phyloP scores from a whole-genome alignment of 495 filamentous ascomycete genomes.

The Friedmanniomyces endolithicus region DNA sequence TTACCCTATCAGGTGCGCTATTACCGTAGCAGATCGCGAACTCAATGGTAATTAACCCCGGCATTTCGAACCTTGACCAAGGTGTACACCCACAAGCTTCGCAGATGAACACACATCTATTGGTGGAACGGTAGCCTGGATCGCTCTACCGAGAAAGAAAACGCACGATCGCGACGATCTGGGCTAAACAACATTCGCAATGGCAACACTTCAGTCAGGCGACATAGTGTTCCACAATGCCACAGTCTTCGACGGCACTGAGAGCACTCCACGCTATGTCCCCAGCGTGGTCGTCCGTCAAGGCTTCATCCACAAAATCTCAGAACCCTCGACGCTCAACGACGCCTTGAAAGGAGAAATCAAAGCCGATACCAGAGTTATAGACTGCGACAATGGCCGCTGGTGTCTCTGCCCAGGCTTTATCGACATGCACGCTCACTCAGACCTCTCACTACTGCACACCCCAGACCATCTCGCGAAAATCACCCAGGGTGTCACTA shows the following conservation, averaged over 20 bases:
- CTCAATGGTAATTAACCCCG: too few relatives aligned
- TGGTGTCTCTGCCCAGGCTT: slow-evolving; percentile 12
- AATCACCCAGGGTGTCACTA: slow-evolving; percentile 12
- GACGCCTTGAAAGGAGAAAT: neutral
- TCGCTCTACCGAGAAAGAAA: too few relatives aligned
- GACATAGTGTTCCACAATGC: slow-evolving; percentile 3
- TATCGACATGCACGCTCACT: slow-evolving; percentile 19
- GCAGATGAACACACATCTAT: too few relatives aligned
- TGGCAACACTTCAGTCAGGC: neutral
- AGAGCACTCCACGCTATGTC: neutral
- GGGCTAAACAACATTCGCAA: neutral
- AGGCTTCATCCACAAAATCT: neutral
- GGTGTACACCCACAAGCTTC: too few relatives aligned
- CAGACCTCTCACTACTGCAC: slow-evolving; percentile 10
- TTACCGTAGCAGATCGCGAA: too few relatives aligned
- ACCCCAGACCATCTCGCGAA: slow-evolving; percentile 11
- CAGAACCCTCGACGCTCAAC: neutral
- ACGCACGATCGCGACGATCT: too few relatives aligned
- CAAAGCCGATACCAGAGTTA: neutral
- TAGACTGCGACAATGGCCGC: slow-evolving; percentile 9
- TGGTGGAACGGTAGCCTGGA: too few relatives aligned
- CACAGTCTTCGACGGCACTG: slow-evolving; percentile 7
- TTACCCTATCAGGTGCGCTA: too few relatives aligned
- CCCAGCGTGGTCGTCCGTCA: slow-evolving; percentile 4
- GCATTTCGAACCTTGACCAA: too few relatives aligned